Percentiles rank a stretch among this genome's conserved stretches.
Conservation (phyloP, 1,284 basidiomycete species). For the Puccinia novopanici region DNA sequence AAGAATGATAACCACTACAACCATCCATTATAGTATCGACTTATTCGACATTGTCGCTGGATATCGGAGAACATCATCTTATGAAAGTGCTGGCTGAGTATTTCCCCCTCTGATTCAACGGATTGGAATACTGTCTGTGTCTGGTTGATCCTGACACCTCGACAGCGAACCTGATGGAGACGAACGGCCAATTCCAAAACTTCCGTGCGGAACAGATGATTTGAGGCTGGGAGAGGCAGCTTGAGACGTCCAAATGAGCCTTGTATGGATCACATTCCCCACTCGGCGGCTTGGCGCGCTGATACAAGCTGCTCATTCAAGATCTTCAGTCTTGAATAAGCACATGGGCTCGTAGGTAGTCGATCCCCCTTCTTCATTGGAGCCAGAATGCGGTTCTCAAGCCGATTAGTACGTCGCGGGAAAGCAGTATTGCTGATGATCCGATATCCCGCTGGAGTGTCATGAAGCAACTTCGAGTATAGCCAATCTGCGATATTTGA, state of each 20-base stretch:
- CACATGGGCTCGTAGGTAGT: slow-evolving; percentile 55
- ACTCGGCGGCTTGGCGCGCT: slow-evolving; percentile 62
- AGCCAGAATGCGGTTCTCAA: slow-evolving; percentile 60
- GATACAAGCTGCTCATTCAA: slow-evolving; percentile 60
- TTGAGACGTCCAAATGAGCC: slow-evolving; percentile 62
- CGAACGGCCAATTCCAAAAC: slow-evolving; percentile 59
- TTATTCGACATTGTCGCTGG: not conserved
- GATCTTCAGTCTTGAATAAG: slow-evolving; percentile 53
- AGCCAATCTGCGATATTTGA: slow-evolving; percentile 61
- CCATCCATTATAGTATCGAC: not conserved
- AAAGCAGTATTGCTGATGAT: slow-evolving; percentile 63
- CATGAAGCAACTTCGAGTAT: slow-evolving; percentile 59
- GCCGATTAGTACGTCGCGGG: slow-evolving; percentile 57
- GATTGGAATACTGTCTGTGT: slow-evolving; percentile 60
- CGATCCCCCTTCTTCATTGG: slow-evolving; percentile 61
- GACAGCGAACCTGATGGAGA: slow-evolving; percentile 59
- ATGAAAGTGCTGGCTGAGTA: not conserved
- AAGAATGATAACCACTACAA: not conserved
- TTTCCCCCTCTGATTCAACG: not conserved
- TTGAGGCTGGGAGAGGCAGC: slow-evolving; percentile 59
- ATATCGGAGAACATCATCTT: slow-evolving; percentile 1
- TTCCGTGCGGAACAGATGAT: slow-evolving; percentile 55
- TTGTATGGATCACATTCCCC: slow-evolving; percentile 62
- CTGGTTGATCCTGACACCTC: slow-evolving; percentile 61
- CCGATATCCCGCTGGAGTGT: slow-evolving; percentile 61